phyloP scores from a whole-genome alignment of 2,329 filamentous ascomycete genomes.

The Aspergillaceae sp. region DNA sequence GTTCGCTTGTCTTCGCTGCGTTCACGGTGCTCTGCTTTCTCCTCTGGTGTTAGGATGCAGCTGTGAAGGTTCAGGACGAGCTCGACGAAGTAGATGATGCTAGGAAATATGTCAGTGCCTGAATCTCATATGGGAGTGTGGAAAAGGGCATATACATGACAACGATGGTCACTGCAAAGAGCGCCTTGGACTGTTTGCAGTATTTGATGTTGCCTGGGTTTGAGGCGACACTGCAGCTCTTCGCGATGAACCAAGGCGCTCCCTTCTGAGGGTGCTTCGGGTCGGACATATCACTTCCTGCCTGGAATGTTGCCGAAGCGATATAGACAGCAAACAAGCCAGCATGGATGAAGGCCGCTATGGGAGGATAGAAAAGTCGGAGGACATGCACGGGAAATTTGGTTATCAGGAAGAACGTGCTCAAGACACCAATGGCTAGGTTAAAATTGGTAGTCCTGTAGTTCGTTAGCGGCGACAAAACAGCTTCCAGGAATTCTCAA shows the following conservation, averaged over 20 bases:
- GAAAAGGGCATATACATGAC: conserved; percentile 43
- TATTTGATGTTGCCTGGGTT: conserved; percentile 42
- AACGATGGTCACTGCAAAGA: conserved; percentile 49
- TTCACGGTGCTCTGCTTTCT: conserved; percentile 25
- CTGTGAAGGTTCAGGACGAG: conserved; percentile 42
- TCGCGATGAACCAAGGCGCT: conserved; percentile 56
- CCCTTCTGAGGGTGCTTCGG: conserved; percentile 45
- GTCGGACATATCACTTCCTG: conserved; percentile 51
- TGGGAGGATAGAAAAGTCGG: conserved; percentile 48
- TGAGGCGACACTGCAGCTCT: conserved; percentile 47
- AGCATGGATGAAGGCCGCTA: conserved; percentile 46
- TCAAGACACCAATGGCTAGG: conserved; percentile 52
- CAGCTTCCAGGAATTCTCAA: background rate
- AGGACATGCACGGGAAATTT: conserved; percentile 51
- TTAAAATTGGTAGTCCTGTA: conserved; percentile 53
- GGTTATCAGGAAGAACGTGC: conserved; percentile 52
- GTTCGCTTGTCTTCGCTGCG: conserved; percentile 28
- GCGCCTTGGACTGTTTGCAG: conserved; percentile 52
- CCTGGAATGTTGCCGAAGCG: conserved; percentile 48
- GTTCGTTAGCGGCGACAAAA: background rate
- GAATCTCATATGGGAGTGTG: background rate
- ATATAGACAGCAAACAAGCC: conserved; percentile 46
- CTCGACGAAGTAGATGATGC: conserved; percentile 43
- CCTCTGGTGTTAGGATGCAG: conserved; percentile 36
- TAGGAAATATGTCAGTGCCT: conserved; percentile 14